Base-by-base conservation (phyloP, 345 rosid species). In the Hibiscus mutabilis region DNA sequence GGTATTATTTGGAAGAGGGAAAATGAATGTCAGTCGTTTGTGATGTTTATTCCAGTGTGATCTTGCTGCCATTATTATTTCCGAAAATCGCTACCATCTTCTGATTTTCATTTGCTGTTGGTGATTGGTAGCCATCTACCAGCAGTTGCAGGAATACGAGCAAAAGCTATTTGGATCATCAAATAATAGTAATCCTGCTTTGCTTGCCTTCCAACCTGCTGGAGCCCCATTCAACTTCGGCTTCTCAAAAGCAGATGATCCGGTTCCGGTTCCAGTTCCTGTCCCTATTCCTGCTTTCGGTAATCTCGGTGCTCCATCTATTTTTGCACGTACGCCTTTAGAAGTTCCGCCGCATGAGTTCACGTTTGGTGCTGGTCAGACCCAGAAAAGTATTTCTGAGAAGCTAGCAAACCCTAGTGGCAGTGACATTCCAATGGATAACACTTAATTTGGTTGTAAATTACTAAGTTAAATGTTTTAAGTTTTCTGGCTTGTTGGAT, bases 351-450 rank as follows among this genome's bases (percentile, higher is more conserved):
- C 89, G 8, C 84, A 78, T 5, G 87, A 80, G 75, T 95, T 90
- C 77, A 89, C 87, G 47, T 90, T 95, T 68, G 93, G 92, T 72
- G 91, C 89, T 6, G 78, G 77, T 73, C 84, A 81, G 61, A 70
- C 82, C 5, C 75, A 69, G 55, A 74, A 67, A 62, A 80, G 51
- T 22, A 35, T 74, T 7, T 29, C 74, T 1, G 78, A 58, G 35
- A 77, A 49, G 69, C 67, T 79, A 60, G 37, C 79, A 12, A 86
- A 84, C 64, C 84, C 87, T 19, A 82, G 68, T 55, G 82, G 86
- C 12, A 76, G 83, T n/a, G 97, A 95, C 69, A 66, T 85, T 74
- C 52, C 85, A 22, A 95, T 95, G 97, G 97, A 90, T 73, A 80
- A 82, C 69, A 79, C 87, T 64, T 94, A 78, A 19, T 16, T 15